Conservation (phyloP, 257 asterid genomes). For the Jacaranda mimosifolia region DNA sequence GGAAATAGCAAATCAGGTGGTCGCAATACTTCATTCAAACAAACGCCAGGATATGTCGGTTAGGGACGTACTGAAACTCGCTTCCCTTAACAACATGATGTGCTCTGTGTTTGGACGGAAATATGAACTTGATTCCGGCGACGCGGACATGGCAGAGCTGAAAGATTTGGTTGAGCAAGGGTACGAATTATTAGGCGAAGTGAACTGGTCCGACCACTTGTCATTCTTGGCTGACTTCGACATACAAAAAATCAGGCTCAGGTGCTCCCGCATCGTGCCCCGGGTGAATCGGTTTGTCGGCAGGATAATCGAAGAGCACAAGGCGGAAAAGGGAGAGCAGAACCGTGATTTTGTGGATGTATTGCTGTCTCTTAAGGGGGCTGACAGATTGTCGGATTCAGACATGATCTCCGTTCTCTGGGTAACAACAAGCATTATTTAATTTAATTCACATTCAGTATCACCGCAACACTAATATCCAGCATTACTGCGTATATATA, state of each 20-base stretch:
- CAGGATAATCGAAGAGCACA: constrained; percentile 51
- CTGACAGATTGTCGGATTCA: constrained; percentile 51
- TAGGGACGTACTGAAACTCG: constrained; percentile 55
- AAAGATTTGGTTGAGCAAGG: constrained; percentile 61
- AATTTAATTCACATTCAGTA: neutral
- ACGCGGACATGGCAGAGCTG: constrained; percentile 43
- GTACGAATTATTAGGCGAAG: constrained; percentile 51
- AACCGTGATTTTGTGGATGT: constrained; percentile 59
- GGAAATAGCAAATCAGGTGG: constrained; percentile 48
- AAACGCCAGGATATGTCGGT: constrained; percentile 35
- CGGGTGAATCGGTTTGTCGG: constrained; percentile 55
- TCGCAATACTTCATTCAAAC: constrained; percentile 7
- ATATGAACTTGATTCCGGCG: constrained; percentile 34
- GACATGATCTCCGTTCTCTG: constrained; percentile 76
- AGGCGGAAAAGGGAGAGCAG: constrained; percentile 19
- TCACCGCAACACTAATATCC: neutral
- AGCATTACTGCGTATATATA: no score
- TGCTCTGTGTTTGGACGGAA: constrained; percentile 57
- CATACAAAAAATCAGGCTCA: constrained; percentile 50
- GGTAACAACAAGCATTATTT: constrained; percentile 45
- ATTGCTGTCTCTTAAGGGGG: constrained; percentile 56
- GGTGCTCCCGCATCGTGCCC: constrained; percentile 61
- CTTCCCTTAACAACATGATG: constrained; percentile 72
- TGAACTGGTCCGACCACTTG: constrained; percentile 72
- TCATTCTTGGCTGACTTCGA: constrained; percentile 59